phyloP scores from a whole-genome alignment of 2,329 filamentous ascomycete genomes.

The Cryphonectria carpinicola region DNA sequence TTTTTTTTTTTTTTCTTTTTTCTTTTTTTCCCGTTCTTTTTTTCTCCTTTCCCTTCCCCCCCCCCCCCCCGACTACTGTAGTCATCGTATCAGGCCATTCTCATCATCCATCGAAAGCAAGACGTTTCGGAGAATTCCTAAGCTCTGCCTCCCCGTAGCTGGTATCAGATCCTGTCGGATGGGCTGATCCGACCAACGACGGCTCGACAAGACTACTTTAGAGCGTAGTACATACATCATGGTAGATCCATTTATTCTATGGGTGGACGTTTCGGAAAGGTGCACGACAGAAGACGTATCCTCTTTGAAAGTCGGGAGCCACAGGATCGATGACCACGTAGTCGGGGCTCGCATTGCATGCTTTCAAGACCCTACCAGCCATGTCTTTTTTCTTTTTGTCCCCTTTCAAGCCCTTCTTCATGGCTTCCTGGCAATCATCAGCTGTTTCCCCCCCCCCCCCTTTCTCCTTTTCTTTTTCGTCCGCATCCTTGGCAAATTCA shows the following conservation, averaged over 20 bases:
- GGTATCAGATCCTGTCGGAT: background rate
- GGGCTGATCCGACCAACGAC: background rate
- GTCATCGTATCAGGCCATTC: background rate
- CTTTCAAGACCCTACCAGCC: background rate
- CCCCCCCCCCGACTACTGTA: background rate
- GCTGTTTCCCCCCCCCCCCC: background rate
- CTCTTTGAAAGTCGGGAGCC: background rate
- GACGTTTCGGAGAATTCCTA: background rate
- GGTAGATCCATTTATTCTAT: background rate
- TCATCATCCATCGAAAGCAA: background rate
- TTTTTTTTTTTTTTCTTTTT: too few relatives aligned
- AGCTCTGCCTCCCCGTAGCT: background rate
- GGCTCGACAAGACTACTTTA: background rate
- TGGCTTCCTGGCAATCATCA: background rate
- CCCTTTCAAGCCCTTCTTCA: background rate
- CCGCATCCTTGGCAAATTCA: background rate
- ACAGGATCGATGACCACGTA: conserved; percentile 6
- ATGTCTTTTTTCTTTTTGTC: background rate
- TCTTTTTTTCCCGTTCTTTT: too few relatives aligned
- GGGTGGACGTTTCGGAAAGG: background rate
- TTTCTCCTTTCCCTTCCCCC: too few relatives aligned
- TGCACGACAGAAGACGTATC: background rate
- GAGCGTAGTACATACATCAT: background rate
- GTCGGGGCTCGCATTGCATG: background rate
- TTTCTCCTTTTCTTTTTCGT: too few relatives aligned